Percentiles rank a stretch among this genome's conserved stretches.
These are phyloP conservation scores for Phytophthora vignae DNA, from an alignment of 352 stramenopile species.

Conservation along the genomic window DNA sequence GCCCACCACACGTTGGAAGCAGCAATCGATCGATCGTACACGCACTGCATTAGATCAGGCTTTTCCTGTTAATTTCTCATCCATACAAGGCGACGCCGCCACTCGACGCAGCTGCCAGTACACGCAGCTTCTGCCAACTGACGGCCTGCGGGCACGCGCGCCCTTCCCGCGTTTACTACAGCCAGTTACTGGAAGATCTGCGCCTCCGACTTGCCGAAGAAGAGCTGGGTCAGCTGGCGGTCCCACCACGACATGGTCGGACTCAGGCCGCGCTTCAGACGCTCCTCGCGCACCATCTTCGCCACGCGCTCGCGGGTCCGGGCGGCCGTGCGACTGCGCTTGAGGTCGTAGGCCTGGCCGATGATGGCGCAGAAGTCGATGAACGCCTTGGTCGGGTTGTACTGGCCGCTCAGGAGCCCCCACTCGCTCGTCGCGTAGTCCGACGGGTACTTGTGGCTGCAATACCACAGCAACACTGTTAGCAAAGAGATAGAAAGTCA, in stretches of 20 bases:
- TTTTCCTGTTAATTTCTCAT: conserved; percentile 30
- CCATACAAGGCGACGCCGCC: conserved; percentile 12
- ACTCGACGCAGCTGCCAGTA: conserved; percentile 1
- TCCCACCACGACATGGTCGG: conserved; percentile 66
- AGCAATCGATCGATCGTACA: conserved; percentile 8
- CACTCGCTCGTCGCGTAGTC: conserved; percentile 99
- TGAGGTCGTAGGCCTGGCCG: conserved; percentile 96
- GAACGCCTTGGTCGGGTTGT: conserved; percentile 98
- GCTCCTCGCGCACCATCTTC: conserved; percentile 70
- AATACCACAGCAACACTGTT: conserved; percentile 12
- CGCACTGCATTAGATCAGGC: conserved; percentile 23
- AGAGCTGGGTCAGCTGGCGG: conserved; percentile 66
- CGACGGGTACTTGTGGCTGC: conserved; percentile 98
- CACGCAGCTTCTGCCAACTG: too few species aligned
- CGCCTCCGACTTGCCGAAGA: conserved; percentile 84
- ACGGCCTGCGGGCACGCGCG: not conserved
- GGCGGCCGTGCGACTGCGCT: conserved; percentile 91
- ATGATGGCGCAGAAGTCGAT: conserved; percentile 94
- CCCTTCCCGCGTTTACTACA: not conserved
- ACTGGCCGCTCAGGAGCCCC: conserved; percentile 95
- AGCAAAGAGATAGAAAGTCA: conserved; percentile 5
- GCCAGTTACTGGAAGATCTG: conserved; percentile 69
- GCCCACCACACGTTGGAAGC: not conserved
- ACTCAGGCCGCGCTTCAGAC: conserved; percentile 57
- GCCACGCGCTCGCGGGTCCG: conserved; percentile 74